Evolutionary conservation across 2,329 filamentous ascomycete species (phyloP).

Genomic region (Fusarium agapanthi): DNA sequence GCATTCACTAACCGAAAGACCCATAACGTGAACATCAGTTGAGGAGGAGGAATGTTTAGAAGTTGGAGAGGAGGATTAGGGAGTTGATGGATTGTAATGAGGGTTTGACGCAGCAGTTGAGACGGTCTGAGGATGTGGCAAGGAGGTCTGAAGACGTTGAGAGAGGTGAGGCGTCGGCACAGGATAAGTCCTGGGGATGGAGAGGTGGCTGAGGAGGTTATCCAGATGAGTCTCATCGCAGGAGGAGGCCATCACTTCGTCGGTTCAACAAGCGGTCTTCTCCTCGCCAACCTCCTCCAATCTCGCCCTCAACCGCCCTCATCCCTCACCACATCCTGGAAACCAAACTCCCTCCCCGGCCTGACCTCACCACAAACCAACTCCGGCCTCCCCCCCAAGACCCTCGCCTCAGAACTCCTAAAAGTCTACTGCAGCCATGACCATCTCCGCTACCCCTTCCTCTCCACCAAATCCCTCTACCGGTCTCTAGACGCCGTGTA

Average conservation of each 20-base stretch:
- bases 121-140: background rate
- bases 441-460: slow-evolving; percentile 54
- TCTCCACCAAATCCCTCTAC: slow-evolving; percentile 45
- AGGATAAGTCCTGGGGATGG: slow-evolving; percentile 6
- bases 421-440: slow-evolving; percentile 54
- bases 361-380: slow-evolving; percentile 2
- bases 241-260: slow-evolving; percentile 54
- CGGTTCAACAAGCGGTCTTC: slow-evolving; percentile 51
- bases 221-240: slow-evolving; percentile 52
- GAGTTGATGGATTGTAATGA: slow-evolving; percentile 46
- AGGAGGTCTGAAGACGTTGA: background rate
- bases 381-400: slow-evolving; percentile 46
- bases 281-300: slow-evolving; percentile 53
- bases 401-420: slow-evolving; percentile 49
- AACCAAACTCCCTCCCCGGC: slow-evolving; percentile 13
- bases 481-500: slow-evolving; percentile 45
- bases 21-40: slow-evolving; percentile 41
- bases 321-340: slow-evolving; percentile 19
- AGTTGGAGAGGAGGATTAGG: slow-evolving; percentile 46
- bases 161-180: background rate
- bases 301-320: slow-evolving; percentile 28
- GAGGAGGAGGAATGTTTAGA: slow-evolving; percentile 46
- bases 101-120: slow-evolving; percentile 14
- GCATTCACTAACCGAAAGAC: background rate
- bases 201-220: slow-evolving; percentile 53